Conservation (phyloP, 2,329 filamentous ascomycete species). For the Scedosporium apiospermum region DNA sequence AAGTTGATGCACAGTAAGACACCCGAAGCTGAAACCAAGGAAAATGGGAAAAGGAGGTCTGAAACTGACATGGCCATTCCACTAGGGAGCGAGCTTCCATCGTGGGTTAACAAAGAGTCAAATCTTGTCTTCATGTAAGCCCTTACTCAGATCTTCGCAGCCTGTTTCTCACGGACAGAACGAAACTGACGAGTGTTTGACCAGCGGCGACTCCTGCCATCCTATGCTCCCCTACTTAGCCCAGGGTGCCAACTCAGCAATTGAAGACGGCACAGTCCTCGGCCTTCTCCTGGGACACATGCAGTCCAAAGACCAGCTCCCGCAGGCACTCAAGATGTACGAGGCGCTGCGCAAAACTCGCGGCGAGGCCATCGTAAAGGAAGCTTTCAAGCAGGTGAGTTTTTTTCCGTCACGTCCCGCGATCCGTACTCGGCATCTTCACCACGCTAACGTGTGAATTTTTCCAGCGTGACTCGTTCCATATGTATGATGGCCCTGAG, state of each 20-base stretch:
- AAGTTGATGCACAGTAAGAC: conserved; percentile 47
- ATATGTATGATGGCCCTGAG: conserved; percentile 4
- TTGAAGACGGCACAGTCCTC: conserved; percentile 29
- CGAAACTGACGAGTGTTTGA: conserved; percentile 18
- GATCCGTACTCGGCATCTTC: neutral
- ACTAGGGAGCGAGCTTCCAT: conserved; percentile 36
- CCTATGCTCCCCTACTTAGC: conserved; percentile 40
- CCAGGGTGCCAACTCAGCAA: conserved; percentile 29
- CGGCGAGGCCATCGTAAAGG: conserved; percentile 17
- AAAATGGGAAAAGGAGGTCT: neutral
- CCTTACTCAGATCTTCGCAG: conserved; percentile 7
- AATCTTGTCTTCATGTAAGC: conserved; percentile 40
- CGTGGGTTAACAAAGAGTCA: conserved; percentile 42
- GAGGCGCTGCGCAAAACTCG: conserved; percentile 46
- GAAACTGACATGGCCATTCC: neutral
- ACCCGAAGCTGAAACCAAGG: neutral
- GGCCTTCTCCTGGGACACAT: conserved; percentile 28
- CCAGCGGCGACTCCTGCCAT: conserved; percentile 33
- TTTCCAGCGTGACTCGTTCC: conserved; percentile 3
- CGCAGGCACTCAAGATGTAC: conserved; percentile 35
- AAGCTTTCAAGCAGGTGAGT: neutral
- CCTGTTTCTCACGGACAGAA: neutral
- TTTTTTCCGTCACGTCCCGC: conserved; percentile 18
- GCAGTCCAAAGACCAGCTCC: conserved; percentile 32
- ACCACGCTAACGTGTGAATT: no score